Evolutionary conservation across 2,329 filamentous ascomycete species (phyloP).

Genomic region (Fusarium cyanostomum): DNA sequence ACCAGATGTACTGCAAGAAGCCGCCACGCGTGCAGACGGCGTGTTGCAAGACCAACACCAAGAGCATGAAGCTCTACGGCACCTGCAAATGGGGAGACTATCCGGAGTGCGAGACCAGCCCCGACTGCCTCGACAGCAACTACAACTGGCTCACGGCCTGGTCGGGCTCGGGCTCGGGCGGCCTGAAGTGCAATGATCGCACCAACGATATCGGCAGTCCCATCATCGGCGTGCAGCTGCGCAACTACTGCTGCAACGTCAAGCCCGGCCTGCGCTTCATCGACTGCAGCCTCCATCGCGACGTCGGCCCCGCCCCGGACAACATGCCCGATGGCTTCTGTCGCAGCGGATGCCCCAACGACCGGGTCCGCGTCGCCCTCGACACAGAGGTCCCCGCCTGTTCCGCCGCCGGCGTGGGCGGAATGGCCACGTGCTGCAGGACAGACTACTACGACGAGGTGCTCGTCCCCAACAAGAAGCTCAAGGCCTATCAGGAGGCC

Average conservation of each 20-base stretch:
- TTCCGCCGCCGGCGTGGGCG: not conserved
- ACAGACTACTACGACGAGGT: slow-evolving; percentile 2
- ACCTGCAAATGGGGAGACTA: slow-evolving; percentile 14
- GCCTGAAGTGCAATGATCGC: not conserved
- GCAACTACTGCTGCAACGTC: slow-evolving; percentile 10
- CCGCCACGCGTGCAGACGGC: slow-evolving; percentile 5
- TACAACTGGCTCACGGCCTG: not conserved
- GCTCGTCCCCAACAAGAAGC: not conserved
- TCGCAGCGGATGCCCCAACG: slow-evolving; percentile 10
- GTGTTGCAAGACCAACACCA: slow-evolving; percentile 9
- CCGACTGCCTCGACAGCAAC: not conserved
- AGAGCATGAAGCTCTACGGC: slow-evolving; percentile 16
- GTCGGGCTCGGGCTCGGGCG: slow-evolving; percentile 1
- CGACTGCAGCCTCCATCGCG: slow-evolving; percentile 1
- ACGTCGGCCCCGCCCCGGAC: slow-evolving; percentile 6
- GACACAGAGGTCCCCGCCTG: not conserved
- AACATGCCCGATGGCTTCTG: slow-evolving; percentile 4
- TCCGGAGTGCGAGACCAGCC: slow-evolving; percentile 6
- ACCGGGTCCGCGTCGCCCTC: slow-evolving; percentile 20
- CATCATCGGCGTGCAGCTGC: slow-evolving; percentile 1
- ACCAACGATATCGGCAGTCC: not conserved
- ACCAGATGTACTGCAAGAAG: slow-evolving; percentile 12
- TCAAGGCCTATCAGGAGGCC: not conserved
- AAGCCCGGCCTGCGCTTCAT: slow-evolving; percentile 1
- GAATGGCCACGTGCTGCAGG: slow-evolving; percentile 4